A percentile compares a stretch with the other conserved stretches of the same genome.
Evolutionary conservation across 2,329 filamentous ascomycete species (phyloP).

Genomic region (Ceratocystiopsis sp.): DNA sequence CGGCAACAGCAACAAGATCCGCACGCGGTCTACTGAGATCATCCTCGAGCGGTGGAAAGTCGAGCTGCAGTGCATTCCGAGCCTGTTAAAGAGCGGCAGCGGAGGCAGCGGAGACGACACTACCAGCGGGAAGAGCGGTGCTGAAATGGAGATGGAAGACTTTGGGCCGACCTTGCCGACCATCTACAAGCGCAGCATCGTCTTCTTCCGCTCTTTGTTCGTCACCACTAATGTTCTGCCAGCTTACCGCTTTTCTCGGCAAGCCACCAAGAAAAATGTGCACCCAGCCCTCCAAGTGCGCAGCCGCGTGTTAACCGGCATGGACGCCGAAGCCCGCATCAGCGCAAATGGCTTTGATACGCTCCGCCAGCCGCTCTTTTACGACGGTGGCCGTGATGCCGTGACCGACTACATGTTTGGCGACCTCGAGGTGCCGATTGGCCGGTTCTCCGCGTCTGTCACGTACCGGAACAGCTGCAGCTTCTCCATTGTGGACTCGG

Average conservation of each 20-base stretch:
- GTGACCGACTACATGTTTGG: constrained; percentile 68
- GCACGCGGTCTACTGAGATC: constrained; percentile 40
- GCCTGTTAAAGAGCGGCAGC: constrained; percentile 3
- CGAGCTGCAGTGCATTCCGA: constrained; percentile 49
- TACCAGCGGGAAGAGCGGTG: not conserved
- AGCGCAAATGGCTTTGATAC: constrained; percentile 45
- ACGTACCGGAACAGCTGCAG: constrained; percentile 77
- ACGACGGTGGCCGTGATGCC: constrained; percentile 37
- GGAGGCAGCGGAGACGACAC: not conserved
- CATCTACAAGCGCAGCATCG: constrained; percentile 93
- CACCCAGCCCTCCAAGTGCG: constrained; percentile 53
- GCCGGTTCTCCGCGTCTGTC: constrained; percentile 65
- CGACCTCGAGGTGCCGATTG: constrained; percentile 71
- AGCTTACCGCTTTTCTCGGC: constrained; percentile 66
- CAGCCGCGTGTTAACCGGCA: constrained; percentile 59
- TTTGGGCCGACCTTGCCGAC: constrained; percentile 56
- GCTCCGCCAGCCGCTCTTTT: constrained; percentile 50
- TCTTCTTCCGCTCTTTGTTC: constrained; percentile 81
- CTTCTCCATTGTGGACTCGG: constrained; percentile 81
- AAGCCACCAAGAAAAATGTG: constrained; percentile 54
- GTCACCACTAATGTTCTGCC: constrained; percentile 69
- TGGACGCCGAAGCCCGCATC: constrained; percentile 18
- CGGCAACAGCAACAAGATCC: constrained; percentile 8
- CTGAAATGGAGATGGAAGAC: constrained; percentile 29
- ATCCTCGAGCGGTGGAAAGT: constrained; percentile 84